Evolutionary conservation across 2,329 filamentous ascomycete genomes (phyloP), one percentile per base, ranked within the genome.

Genomic region (Pseudocercospora eumusae): DNA sequence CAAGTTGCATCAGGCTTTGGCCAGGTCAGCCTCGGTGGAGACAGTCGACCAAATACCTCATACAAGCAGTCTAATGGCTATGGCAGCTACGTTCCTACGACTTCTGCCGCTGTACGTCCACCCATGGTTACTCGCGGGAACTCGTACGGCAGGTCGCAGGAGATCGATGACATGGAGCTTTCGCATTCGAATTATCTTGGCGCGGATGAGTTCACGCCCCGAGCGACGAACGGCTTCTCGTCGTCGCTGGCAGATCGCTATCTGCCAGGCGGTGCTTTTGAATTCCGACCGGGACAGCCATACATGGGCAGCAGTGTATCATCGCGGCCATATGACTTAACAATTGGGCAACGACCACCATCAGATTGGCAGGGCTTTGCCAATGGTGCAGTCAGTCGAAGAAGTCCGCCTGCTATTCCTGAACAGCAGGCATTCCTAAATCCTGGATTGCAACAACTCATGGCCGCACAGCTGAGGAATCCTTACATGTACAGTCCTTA

Each of bases 291-390:
- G 20, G 63, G 64, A 20, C 62, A 68, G 31, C 61, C 66, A 13
- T 78, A 55, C 75, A 76, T 63, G 75, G 79, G 31, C 77, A 80
- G 27, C 76, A 76, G 28, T 75, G 73, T 60, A 76, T 20, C 71
- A 66, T 44, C 73, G 66, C 50, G 73, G 72, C 20, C 71, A 75
- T 27, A 78, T 79, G 36, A 76, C 73, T 33, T 78, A 74, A 15
- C 81, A 81, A 65, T 70, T 77, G 25, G 77, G 75, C 2, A 71
- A 59, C 79, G 79, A 60, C 82, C 81, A 63, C 70, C 84, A 20
- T 76, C 79, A 15, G 78, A 78, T 18, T 75, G 81, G 55, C 79
- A 83, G 25, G 59, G 42, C 33, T 66, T 28, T 49, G 36, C 47
- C 15, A 56, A 65, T 59, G 63, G 59, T 13, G 31, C 58, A 42